These are phyloP conservation scores for Calonectria honghensis DNA, from an alignment of 2,329 filamentous ascomycete species.

Conservation along the genomic window DNA sequence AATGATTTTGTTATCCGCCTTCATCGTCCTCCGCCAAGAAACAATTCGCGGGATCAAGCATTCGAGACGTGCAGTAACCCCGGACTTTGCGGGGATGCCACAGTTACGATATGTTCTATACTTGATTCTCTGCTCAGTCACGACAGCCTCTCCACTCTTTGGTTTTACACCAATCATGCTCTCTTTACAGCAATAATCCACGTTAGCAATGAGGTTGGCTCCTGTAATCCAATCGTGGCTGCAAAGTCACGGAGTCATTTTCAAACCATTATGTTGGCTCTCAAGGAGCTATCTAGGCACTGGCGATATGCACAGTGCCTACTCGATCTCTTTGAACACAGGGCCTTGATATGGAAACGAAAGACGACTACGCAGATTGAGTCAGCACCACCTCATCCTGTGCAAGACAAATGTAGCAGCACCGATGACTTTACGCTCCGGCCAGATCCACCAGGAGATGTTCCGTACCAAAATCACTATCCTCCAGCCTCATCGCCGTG, in stretches of 20 bases:
- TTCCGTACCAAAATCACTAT: neutral
- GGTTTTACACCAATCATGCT: slow-evolving; percentile 22
- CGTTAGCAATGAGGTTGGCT: slow-evolving; percentile 26
- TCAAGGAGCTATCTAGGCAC: slow-evolving; percentile 6
- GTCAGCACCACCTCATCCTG: neutral
- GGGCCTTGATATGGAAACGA: slow-evolving; percentile 3
- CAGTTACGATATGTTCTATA: neutral
- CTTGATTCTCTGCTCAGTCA: neutral
- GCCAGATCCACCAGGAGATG: neutral
- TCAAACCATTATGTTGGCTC: slow-evolving; percentile 15
- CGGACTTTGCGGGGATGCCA: neutral
- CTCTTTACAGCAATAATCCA: slow-evolving; percentile 15
- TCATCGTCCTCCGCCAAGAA: slow-evolving; percentile 24
- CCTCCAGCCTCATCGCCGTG: neutral
- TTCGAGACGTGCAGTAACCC: slow-evolving; percentile 2
- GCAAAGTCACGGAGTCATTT: slow-evolving; percentile 2
- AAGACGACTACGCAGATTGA: neutral
- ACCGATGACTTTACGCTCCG: slow-evolving; percentile 4
- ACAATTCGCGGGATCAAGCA: neutral
- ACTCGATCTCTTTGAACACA: slow-evolving; percentile 21
- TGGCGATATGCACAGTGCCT: slow-evolving; percentile 28
- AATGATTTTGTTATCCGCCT: slow-evolving; percentile 11
- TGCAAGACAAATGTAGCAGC: neutral
- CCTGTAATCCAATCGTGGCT: slow-evolving; percentile 7
- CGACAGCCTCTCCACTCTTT: neutral